A percentile compares a stretch with the other conserved stretches of the same genome.
Conservation (phyloP, 345 rosid species). For the Limnanthes douglasii region DNA sequence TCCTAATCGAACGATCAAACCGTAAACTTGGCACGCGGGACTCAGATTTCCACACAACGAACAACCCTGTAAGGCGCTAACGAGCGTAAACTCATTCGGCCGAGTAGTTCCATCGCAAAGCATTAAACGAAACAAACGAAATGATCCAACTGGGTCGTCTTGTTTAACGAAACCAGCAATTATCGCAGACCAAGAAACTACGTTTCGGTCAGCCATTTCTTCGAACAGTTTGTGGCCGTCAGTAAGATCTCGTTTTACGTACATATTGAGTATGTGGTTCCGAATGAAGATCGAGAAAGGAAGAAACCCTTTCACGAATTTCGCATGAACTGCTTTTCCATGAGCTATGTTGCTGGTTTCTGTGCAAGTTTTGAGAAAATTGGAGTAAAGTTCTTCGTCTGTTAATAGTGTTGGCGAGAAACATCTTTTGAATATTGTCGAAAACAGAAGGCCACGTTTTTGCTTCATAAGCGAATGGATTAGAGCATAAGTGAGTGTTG, state of each 20-base stretch:
- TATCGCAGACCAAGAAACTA: constrained; percentile 33
- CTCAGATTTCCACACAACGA: constrained; percentile 13
- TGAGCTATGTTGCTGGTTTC: constrained; percentile 10
- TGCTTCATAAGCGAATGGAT: too few species aligned
- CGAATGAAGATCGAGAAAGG: constrained; percentile 17
- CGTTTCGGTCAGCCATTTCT: constrained; percentile 31
- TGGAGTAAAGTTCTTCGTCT: constrained; percentile 8
- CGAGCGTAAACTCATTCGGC: constrained; percentile 37
- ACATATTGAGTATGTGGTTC: constrained; percentile 28
- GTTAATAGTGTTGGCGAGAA: neutral
- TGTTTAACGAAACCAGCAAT: constrained; percentile 25
- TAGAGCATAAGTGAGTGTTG: too few species aligned
- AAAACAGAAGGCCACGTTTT: neutral
- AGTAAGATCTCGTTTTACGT: constrained; percentile 14
- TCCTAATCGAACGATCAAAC: constrained; percentile 17
- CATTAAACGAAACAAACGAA: constrained; percentile 23
- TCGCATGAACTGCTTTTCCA: constrained; percentile 27
- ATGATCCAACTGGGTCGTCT: constrained; percentile 15
- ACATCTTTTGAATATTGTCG: neutral
- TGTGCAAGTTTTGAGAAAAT: constrained; percentile 15
- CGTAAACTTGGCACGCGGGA: constrained; percentile 20
- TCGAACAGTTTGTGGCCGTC: constrained; percentile 26
- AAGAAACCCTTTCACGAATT: constrained; percentile 12
- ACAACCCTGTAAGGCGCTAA: constrained; percentile 31
- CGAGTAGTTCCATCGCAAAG: constrained; percentile 10